Evolutionary conservation across 2,329 filamentous ascomycete species (phyloP).

Genomic region (Zasmidium angulare): DNA sequence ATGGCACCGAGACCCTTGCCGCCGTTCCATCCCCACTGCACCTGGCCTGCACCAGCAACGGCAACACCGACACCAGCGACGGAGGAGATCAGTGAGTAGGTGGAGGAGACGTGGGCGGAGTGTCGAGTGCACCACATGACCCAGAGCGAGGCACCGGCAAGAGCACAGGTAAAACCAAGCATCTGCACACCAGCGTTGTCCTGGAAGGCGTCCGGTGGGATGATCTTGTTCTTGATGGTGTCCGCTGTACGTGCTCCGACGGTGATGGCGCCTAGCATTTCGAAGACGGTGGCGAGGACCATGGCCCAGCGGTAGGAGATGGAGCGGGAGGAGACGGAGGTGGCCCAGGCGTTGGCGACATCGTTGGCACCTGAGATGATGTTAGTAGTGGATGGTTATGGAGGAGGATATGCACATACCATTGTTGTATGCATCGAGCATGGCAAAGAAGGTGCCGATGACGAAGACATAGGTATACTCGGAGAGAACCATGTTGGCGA

Average conservation of each 20-base stretch:
- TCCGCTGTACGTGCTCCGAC: slow-evolving; percentile 57
- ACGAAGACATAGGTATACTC: slow-evolving; percentile 65
- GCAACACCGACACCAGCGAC: slow-evolving; percentile 62
- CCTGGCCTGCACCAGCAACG: slow-evolving; percentile 45
- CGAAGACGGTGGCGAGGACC: slow-evolving; percentile 51
- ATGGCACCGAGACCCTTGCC: slow-evolving; percentile 48
- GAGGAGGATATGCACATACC: slow-evolving; percentile 35
- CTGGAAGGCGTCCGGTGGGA: slow-evolving; percentile 50
- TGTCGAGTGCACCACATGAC: slow-evolving; percentile 57
- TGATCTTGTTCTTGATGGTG: slow-evolving; percentile 59
- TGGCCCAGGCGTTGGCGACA: slow-evolving; percentile 58
- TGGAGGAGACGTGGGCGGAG: slow-evolving; percentile 62
- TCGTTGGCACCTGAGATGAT: slow-evolving; percentile 36
- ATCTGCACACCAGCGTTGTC: slow-evolving; percentile 45
- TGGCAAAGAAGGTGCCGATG: slow-evolving; percentile 64
- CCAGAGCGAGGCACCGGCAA: slow-evolving; percentile 52
- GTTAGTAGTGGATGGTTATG: slow-evolving; percentile 1
- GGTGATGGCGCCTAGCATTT: slow-evolving; percentile 55
- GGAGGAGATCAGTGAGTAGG: slow-evolving; percentile 61
- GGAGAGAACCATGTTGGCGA: slow-evolving; percentile 40
- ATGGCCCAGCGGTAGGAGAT: slow-evolving; percentile 54
- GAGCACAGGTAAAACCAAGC: slow-evolving; percentile 47
- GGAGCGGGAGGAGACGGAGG: slow-evolving; percentile 52
- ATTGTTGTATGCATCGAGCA: slow-evolving; percentile 67
- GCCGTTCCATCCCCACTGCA: slow-evolving; percentile 45